Evolutionary conservation across 371 early-diverging fungal species (phyloP).

Genomic region (Thermomucor indicae-seudaticae): DNA sequence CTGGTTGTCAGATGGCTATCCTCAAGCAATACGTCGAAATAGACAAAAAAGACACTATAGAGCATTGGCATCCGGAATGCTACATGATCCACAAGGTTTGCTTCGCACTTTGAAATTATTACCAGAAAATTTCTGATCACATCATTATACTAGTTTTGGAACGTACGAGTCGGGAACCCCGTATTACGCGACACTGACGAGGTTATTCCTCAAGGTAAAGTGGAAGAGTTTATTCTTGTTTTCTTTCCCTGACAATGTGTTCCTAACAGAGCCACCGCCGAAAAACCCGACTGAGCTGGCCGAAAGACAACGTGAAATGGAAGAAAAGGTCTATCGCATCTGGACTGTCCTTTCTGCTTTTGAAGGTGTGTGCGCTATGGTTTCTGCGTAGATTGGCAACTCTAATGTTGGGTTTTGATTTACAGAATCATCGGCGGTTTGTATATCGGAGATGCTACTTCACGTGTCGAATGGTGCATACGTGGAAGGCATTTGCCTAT

Average conservation of each 20-base stretch:
- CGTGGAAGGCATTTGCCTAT: slow-evolving; percentile 83
- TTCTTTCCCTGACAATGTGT: neutral
- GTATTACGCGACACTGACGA: slow-evolving; percentile 6
- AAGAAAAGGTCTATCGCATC: slow-evolving; percentile 89
- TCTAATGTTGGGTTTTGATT: neutral
- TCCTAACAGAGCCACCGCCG: slow-evolving; percentile 3
- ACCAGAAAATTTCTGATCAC: too few relatives aligned
- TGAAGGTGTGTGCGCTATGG: slow-evolving; percentile 45
- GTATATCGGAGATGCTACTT: slow-evolving; percentile 94
- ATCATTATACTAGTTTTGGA: slow-evolving; percentile 89
- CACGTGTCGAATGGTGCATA: slow-evolving; percentile 90
- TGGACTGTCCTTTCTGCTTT: slow-evolving; percentile 92
- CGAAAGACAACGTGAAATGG: slow-evolving; percentile 57
- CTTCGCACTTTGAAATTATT: too few relatives aligned
- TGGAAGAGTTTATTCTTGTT: neutral
- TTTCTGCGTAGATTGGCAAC: neutral
- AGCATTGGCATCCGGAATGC: slow-evolving; percentile 98
- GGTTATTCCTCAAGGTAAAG: slow-evolving; percentile 8
- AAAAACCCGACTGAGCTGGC: slow-evolving; percentile 30
- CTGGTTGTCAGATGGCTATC: slow-evolving; percentile 92
- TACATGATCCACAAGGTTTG: slow-evolving; percentile 97
- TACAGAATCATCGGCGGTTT: slow-evolving; percentile 91
- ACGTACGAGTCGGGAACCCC: slow-evolving; percentile 55
- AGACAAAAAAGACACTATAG: slow-evolving; percentile 71
- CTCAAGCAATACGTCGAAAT: slow-evolving; percentile 95